These are phyloP conservation scores for Penicillium corylophilum DNA, from an alignment of 2,329 filamentous ascomycete species.

Conservation along the genomic window DNA sequence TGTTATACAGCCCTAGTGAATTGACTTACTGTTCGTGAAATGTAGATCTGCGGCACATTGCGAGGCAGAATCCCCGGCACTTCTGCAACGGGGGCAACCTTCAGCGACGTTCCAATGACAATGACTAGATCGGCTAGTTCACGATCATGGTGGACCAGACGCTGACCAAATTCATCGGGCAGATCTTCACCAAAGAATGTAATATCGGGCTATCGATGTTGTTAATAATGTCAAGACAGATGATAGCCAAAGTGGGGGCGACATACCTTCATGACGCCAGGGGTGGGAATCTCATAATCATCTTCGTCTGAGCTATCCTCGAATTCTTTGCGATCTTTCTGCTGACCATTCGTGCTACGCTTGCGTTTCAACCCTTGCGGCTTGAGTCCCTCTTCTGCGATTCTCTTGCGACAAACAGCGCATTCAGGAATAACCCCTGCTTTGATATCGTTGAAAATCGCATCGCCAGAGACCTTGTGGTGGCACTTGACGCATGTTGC, in stretches of 20 bases:
- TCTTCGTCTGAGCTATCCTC: conserved; percentile 58
- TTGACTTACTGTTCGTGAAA: conserved; percentile 67
- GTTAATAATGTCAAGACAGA: not conserved
- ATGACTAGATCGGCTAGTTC: conserved; percentile 83
- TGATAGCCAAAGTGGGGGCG: not conserved
- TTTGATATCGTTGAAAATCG: conserved; percentile 76
- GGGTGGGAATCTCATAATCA: conserved; percentile 63
- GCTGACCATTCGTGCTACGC: conserved; percentile 48
- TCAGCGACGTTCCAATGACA: conserved; percentile 93
- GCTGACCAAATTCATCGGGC: conserved; percentile 76
- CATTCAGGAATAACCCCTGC: conserved; percentile 76
- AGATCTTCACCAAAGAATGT: conserved; percentile 95
- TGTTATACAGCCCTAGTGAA: not conserved
- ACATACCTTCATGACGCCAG: conserved; percentile 74
- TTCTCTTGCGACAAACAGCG: conserved; percentile 62
- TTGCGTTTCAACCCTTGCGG: conserved; percentile 54
- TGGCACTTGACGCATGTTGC: conserved; percentile 84
- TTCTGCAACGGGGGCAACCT: conserved; percentile 92
- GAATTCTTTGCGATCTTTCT: conserved; percentile 56
- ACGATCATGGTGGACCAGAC: conserved; percentile 78
- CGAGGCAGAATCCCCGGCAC: conserved; percentile 77
- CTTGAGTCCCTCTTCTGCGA: conserved; percentile 45
- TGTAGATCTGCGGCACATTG: conserved; percentile 86
- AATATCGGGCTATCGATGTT: conserved; percentile 70
- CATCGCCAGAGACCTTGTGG: conserved; percentile 69